Percentiles rank a stretch among this genome's conserved stretches.
These are phyloP conservation scores for Kodamaea jinghongensis DNA, from an alignment of 805 yeast species.

Conservation along the genomic window DNA sequence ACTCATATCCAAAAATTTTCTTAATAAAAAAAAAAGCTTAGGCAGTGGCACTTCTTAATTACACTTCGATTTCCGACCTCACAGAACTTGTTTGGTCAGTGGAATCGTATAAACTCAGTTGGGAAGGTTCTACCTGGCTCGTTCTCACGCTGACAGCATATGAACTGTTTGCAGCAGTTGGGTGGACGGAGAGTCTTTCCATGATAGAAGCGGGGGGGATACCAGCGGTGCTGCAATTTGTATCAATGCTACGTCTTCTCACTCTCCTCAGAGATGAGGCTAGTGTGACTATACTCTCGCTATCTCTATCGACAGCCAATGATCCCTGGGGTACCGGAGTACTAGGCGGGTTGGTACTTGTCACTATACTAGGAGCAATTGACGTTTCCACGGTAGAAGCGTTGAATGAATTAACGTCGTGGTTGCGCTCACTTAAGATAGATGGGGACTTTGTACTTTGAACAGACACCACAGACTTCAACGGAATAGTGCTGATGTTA, in stretches of 20 bases:
- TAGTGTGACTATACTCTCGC: constrained; percentile 42
- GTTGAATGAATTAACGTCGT: constrained; percentile 30
- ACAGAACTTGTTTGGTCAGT: constrained; percentile 15
- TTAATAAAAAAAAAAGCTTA: no score
- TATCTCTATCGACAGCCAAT: constrained; percentile 30
- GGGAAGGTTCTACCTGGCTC: constrained; percentile 15
- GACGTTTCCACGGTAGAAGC: constrained; percentile 53
- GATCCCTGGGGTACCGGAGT: constrained; percentile 13
- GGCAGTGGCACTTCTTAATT: not conserved
- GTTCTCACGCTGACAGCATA: constrained; percentile 16
- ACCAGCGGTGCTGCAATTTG: constrained; percentile 65
- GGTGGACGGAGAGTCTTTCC: constrained; percentile 46
- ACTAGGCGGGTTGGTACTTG: constrained; percentile 1
- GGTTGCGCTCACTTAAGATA: constrained; percentile 28
- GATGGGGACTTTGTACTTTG: constrained; percentile 42
- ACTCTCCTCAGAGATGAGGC: constrained; percentile 40
- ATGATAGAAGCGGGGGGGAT: constrained; percentile 73
- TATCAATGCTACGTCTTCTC: constrained; percentile 43
- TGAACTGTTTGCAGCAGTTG: constrained; percentile 27
- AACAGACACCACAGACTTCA: constrained; percentile 43
- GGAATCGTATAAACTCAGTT: constrained; percentile 13
- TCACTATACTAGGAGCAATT: constrained; percentile 40
- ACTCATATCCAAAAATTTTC: no score
- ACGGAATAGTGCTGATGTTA: constrained; percentile 48
- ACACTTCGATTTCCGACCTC: constrained; percentile 9